Evolutionary conservation across 305 asterid genomes (phyloP).

Genomic region (Fraxinus nigra): DNA sequence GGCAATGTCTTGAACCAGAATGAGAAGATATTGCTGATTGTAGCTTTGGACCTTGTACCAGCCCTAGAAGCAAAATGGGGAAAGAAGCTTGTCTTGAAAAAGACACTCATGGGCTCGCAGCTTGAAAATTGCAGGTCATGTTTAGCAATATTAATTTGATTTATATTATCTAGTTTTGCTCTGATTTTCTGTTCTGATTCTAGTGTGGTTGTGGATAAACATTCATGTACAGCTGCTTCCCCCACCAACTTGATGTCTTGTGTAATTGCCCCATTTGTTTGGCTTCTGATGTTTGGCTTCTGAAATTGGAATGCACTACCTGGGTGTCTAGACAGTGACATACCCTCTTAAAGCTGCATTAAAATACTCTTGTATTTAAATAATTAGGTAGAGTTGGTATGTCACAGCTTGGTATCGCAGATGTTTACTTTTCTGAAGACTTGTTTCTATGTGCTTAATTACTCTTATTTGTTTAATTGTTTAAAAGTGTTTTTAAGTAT

Average conservation of each 20-base stretch:
- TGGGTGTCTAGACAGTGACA: neutral
- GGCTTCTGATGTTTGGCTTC: neutral
- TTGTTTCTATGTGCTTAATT: neutral
- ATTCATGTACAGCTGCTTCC: neutral
- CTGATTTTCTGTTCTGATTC: neutral
- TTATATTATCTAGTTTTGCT: neutral
- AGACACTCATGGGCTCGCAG: conserved; percentile 69
- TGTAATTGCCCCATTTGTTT: neutral
- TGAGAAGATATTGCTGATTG: conserved; percentile 53
- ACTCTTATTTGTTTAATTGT: too few species aligned
- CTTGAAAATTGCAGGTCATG: conserved; percentile 83
- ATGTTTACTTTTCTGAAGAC: neutral
- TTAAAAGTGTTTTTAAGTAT: too few species aligned
- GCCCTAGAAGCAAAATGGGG: conserved; percentile 92
- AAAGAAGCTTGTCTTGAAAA: conserved; percentile 64
- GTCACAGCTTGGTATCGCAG: neutral
- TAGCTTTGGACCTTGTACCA: conserved; percentile 80
- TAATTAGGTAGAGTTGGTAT: neutral
- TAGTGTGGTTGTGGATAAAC: neutral
- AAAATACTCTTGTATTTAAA: neutral
- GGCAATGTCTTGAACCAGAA: conserved; percentile 64
- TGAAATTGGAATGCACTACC: neutral
- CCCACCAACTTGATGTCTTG: neutral
- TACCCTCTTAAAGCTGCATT: neutral
- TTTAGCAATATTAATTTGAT: neutral